Evolutionary conservation across 441 rosid species (phyloP).

Genomic region (Lepidium campestre): DNA sequence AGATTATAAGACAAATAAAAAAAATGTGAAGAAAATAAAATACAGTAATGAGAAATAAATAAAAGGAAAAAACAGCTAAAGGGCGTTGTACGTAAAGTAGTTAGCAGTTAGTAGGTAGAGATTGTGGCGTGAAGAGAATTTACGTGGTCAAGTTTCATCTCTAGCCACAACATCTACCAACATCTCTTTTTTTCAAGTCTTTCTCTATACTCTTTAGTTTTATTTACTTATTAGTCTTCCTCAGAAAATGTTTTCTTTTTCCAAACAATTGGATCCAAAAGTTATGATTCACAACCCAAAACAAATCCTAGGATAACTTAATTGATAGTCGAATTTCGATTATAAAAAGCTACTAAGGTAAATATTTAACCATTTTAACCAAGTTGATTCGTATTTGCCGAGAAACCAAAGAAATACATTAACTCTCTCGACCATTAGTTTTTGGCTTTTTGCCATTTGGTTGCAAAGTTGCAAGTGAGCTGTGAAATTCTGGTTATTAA

Average conservation of each 20-base stretch:
- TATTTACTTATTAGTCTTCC: neutral
- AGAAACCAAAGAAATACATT: neutral
- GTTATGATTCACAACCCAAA: no score
- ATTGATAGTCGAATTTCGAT: no score
- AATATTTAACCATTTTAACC: no score
- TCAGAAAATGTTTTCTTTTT: neutral
- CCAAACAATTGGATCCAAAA: no score
- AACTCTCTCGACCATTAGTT: neutral
- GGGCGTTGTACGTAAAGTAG: constrained; percentile 21
- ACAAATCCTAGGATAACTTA: no score
- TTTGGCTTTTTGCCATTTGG: neutral
- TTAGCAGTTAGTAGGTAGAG: constrained; percentile 29
- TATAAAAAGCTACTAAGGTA: no score
- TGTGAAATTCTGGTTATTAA: neutral
- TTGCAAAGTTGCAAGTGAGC: neutral
- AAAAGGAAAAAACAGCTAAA: constrained; percentile 15
- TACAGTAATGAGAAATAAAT: neutral
- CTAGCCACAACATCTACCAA: constrained; percentile 26
- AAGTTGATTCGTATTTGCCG: no score
- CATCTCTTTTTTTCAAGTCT: neutral
- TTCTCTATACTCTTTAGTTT: neutral
- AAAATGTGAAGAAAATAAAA: neutral
- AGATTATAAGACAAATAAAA: neutral
- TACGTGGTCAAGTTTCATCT: constrained; percentile 23
- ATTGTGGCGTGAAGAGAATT: constrained; percentile 23